Conservation (phyloP, 257 asterid species). For the Gentiana straminea region DNA sequence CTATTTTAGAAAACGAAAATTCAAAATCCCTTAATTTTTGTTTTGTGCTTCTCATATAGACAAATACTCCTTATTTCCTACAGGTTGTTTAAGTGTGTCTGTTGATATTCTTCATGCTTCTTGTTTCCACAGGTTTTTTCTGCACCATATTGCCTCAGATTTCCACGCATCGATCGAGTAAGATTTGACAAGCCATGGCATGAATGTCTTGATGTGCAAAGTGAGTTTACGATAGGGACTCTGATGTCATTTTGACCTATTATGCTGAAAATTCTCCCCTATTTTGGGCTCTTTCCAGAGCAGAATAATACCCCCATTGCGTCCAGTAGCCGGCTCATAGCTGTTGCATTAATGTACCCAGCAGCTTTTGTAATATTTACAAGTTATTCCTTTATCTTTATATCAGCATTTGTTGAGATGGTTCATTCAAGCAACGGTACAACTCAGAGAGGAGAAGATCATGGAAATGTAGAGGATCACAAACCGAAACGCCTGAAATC, state of each 20-base stretch:
- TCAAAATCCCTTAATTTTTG: no score
- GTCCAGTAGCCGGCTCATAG: no score
- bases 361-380: background rate
- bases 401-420: slow-evolving; percentile 79
- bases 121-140: slow-evolving; percentile 69
- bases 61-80: background rate
- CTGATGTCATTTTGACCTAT: slow-evolving; percentile 10
- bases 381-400: slow-evolving; percentile 1
- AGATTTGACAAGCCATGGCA: slow-evolving; percentile 98
- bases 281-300: background rate
- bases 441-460: slow-evolving; percentile 43
- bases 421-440: slow-evolving; percentile 95
- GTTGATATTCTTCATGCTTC: slow-evolving; percentile 5
- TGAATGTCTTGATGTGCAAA: slow-evolving; percentile 89
- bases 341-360: no score
- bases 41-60: no score
- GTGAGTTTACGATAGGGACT: slow-evolving; percentile 35
- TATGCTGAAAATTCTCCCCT: slow-evolving; percentile 7
- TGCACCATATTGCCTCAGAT: slow-evolving; percentile 95
- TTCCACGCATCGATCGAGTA: slow-evolving; percentile 92
- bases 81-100: background rate
- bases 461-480: slow-evolving; percentile 33
- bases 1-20: no score
- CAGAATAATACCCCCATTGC: no score
- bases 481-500: slow-evolving; percentile 41